Base-by-base conservation (phyloP, 2,329 filamentous ascomycete genomes). In the Fusarium burgessii region DNA sequence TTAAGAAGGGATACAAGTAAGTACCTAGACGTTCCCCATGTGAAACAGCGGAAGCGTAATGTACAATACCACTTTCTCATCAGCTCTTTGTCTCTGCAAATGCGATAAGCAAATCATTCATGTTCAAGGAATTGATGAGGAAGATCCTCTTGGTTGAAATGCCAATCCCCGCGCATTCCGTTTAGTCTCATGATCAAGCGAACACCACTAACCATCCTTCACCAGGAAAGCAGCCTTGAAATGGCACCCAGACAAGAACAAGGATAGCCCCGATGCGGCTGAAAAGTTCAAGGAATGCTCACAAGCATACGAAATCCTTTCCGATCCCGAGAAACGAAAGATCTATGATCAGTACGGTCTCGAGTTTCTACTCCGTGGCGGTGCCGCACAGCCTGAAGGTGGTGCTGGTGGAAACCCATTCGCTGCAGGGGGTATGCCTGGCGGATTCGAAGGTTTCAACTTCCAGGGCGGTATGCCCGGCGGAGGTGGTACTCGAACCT, bases 261-360 rank as follows among this genome's bases (percentile, higher is more conserved):
- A 95, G 82, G 91, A 97, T 83, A 94, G 95, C 76, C 90, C 94
- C 33, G 84, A 90, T 56, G 93, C 95, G 12, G 86, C 90, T 66
- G 96, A 98, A 80, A 98, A 95, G 83, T 99, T 99, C 87, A 99
- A 99, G 84, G 96, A 98, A 81, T 93, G 94, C 72, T 97, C 94
- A 2, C 95, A 98, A 84, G 96, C 96, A 62, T 99, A 98, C 84
- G 96, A 99, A 84, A 97, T 99, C 75, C 90, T 99, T 6, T 97
- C 94, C 68, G 96, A 99, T 77, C 95, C 95, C 66, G 95, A 98
- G 80, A 99, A 98, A 84, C 92, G 96, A 77, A 96, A 97, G 82
- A 91, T 91, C 43, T 99, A 99, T 80, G 96, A 99, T 80, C 91
- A 95, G 79, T 98, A 91, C 81, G 96, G 96, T 69, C 91, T 98